These are phyloP conservation scores for Apiospora pterosperma DNA, from an alignment of 2,329 filamentous ascomycete genomes.

Conservation along the genomic window DNA sequence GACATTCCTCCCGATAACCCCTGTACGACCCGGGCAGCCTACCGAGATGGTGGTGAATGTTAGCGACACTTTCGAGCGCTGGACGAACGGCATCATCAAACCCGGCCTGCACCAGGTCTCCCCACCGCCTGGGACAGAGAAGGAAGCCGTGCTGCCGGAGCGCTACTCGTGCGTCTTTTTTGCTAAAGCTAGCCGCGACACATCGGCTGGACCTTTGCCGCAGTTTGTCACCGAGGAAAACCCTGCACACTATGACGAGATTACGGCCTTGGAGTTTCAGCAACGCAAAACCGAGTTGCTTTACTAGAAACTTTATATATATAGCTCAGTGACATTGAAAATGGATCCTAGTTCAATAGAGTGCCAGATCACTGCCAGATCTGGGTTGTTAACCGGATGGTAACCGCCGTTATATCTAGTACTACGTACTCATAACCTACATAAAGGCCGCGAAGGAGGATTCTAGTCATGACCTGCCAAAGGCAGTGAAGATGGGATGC, in stretches of 20 bases:
- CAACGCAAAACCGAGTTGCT: background rate
- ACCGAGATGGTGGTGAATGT: slow-evolving; percentile 7
- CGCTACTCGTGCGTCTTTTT: slow-evolving; percentile 7
- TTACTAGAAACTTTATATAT: background rate
- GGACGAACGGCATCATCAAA: slow-evolving; percentile 7
- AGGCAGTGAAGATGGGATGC: too few species aligned
- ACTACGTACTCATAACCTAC: background rate
- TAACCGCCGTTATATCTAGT: background rate
- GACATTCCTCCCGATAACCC: slow-evolving; percentile 5
- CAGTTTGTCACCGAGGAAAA: background rate
- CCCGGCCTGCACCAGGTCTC: slow-evolving; percentile 8
- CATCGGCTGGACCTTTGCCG: slow-evolving; percentile 5
- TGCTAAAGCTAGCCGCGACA: slow-evolving; percentile 6
- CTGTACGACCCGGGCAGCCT: background rate
- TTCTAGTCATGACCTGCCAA: background rate
- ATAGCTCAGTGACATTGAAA: background rate
- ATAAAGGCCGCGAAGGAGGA: background rate
- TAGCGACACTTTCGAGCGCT: slow-evolving; percentile 9
- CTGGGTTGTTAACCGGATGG: background rate
- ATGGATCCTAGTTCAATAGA: too few species aligned
- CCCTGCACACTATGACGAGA: background rate
- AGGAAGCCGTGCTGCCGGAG: background rate
- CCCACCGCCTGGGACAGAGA: background rate
- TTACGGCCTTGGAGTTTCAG: background rate
- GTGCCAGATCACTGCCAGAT: background rate